Percentiles rank a stretch among this genome's conserved stretches.
phyloP scores from a whole-genome alignment of 2,329 filamentous ascomycete species.

The Sodiomyces alkalinus region DNA sequence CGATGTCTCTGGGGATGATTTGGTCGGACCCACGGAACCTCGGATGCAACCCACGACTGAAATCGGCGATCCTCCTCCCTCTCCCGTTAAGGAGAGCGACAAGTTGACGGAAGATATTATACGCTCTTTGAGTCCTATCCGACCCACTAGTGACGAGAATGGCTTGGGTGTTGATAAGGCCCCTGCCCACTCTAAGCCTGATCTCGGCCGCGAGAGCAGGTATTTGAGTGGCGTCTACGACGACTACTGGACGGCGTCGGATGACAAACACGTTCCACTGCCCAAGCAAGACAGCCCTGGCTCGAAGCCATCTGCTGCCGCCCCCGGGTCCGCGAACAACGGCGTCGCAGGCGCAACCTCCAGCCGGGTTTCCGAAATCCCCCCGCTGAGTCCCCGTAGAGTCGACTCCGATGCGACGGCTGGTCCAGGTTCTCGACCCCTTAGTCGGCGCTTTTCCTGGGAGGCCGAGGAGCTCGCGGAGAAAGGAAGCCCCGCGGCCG shows the following conservation, averaged over 20 bases:
- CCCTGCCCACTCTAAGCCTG: constrained; percentile 1
- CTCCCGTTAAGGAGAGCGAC: constrained; percentile 54
- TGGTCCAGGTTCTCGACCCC: too few relatives aligned
- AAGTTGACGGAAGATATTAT: constrained; percentile 60
- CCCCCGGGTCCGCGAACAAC: background rate
- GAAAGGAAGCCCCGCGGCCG: background rate
- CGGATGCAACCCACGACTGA: too few relatives aligned
- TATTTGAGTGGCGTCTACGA: constrained; percentile 53
- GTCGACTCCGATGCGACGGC: too few relatives aligned
- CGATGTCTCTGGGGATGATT: constrained; percentile 20
- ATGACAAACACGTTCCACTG: constrained; percentile 18
- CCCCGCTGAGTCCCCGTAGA: constrained; percentile 8
- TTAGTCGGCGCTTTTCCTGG: constrained; percentile 25
- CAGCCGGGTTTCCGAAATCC: constrained; percentile 1
- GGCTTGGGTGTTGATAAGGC: constrained; percentile 3
- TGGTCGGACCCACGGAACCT: constrained; percentile 18
- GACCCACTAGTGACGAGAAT: constrained; percentile 10
- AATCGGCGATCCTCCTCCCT: too few relatives aligned
- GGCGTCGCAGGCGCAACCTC: background rate
- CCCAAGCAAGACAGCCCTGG: background rate
- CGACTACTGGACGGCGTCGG: constrained; percentile 44
- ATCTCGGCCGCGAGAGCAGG: constrained; percentile 35
- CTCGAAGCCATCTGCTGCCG: too few relatives aligned
- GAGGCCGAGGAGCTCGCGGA: constrained; percentile 13
- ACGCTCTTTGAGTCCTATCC: constrained; percentile 44